A percentile compares a stretch with the other conserved stretches of the same genome.
phyloP scores from a whole-genome alignment of 768 basidiomycete genomes.

The Trametes gibbosa region DNA sequence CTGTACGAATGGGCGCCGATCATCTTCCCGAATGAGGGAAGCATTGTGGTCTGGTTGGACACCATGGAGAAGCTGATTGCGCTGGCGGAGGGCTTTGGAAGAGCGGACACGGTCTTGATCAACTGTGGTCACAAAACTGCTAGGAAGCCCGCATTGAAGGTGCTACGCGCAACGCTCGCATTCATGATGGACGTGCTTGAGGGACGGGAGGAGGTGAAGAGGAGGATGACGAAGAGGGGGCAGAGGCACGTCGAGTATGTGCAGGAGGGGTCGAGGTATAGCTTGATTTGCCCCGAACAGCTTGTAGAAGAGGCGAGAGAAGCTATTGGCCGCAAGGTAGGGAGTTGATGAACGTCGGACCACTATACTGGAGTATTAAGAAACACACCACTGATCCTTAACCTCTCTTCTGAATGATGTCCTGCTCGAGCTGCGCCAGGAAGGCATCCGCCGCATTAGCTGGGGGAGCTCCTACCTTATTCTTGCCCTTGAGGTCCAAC shows the following conservation, averaged over 20 bases:
- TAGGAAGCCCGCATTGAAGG: constrained; percentile 43
- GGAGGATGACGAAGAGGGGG: constrained; percentile 33
- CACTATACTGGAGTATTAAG: not conserved
- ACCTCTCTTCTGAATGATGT: constrained; percentile 43
- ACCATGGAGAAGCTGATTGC: constrained; percentile 43
- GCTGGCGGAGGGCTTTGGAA: constrained; percentile 32
- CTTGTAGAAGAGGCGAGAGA: constrained; percentile 40
- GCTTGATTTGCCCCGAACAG: constrained; percentile 48
- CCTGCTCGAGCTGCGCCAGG: constrained; percentile 61
- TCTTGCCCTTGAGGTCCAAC: constrained; percentile 3
- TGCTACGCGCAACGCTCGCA: constrained; percentile 38
- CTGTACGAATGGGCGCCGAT: constrained; percentile 54
- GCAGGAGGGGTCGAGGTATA: constrained; percentile 42
- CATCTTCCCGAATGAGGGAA: constrained; percentile 54
- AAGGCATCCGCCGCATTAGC: constrained; percentile 58
- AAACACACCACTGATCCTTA: not conserved
- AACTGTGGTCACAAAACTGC: constrained; percentile 52
- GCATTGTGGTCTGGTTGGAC: constrained; percentile 48
- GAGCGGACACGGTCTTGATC: constrained; percentile 29
- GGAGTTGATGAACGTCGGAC: not conserved
- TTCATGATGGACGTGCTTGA: constrained; percentile 50
- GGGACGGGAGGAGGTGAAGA: constrained; percentile 37
- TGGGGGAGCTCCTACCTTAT: constrained; percentile 26
- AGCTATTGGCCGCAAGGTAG: not conserved
- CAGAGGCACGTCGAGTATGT: constrained; percentile 44